These are phyloP conservation scores for Aspergillus terreus DNA, from an alignment of 2,329 filamentous ascomycete genomes.

Conservation along the genomic window DNA sequence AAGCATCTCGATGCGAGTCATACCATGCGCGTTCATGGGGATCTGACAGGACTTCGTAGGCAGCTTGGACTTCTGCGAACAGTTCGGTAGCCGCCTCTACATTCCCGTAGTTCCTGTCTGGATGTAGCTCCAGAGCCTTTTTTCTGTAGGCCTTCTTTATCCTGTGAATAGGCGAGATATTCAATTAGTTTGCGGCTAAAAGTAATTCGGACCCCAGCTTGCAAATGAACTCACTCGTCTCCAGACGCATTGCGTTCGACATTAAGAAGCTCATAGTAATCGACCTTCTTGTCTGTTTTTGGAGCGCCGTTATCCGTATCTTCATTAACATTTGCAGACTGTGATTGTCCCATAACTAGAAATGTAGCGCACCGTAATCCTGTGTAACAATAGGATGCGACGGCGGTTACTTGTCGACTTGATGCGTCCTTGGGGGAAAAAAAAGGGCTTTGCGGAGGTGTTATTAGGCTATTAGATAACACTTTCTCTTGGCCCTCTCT, in stretches of 20 bases:
- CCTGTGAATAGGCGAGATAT: constrained; percentile 40
- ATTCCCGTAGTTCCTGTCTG: constrained; percentile 87
- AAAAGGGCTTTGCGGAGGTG: neutral
- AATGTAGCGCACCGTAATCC: neutral
- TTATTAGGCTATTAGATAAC: neutral
- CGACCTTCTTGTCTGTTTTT: constrained; percentile 28
- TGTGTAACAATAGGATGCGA: no score
- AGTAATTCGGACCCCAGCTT: neutral
- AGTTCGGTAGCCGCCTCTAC: constrained; percentile 75
- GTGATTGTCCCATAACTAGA: constrained; percentile 40
- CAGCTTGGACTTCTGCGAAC: constrained; percentile 89
- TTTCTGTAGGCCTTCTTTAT: constrained; percentile 91
- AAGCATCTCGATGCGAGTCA: constrained; percentile 85
- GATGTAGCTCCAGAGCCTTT: constrained; percentile 90
- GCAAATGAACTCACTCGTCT: constrained; percentile 62
- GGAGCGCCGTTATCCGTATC: constrained; percentile 15
- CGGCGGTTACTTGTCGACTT: no score
- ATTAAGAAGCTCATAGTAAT: constrained; percentile 73
- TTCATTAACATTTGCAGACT: constrained; percentile 34
- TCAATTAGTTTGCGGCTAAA: neutral
- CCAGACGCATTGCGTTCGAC: constrained; percentile 70
- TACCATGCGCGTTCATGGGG: constrained; percentile 97
- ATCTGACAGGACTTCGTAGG: constrained; percentile 94
- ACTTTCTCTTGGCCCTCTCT: no score
- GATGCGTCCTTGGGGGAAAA: no score